A percentile compares a stretch with the other conserved stretches of the same genome.
Evolutionary conservation across 768 basidiomycete species (phyloP).

Genomic region (Hysterangium stoloniferum): DNA sequence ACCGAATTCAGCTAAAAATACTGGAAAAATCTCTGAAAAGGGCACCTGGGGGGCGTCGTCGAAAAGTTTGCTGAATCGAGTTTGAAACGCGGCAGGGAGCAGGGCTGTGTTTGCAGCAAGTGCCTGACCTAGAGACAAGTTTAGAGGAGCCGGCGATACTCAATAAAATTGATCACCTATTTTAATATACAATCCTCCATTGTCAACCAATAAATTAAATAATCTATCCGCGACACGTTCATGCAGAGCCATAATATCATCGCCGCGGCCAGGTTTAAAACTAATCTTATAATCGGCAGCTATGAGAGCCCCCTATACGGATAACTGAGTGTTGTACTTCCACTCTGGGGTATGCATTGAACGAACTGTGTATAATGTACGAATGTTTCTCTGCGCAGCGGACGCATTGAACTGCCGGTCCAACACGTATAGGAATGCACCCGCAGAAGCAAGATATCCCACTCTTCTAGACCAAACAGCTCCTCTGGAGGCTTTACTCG

Average conservation of each 20-base stretch:
- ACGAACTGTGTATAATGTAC: conserved; percentile 47
- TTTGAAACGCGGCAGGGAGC: conserved; percentile 75
- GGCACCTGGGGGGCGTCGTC: conserved; percentile 86
- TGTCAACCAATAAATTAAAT: conserved; percentile 66
- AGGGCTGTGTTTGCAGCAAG: conserved; percentile 82
- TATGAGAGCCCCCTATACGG: conserved; percentile 52
- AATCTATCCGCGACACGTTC: conserved; percentile 77
- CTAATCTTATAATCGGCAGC: conserved; percentile 84
- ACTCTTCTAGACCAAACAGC: conserved; percentile 12
- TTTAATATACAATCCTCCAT: conserved; percentile 84
- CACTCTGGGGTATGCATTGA: background rate
- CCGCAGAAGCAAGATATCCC: conserved; percentile 26
- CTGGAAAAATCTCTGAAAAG: conserved; percentile 56
- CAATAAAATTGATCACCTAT: conserved; percentile 38
- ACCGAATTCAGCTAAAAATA: conserved; percentile 66
- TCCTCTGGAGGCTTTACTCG: too few relatives aligned
- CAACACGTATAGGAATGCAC: conserved; percentile 35
- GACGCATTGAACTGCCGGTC: conserved; percentile 53
- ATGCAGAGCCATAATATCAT: conserved; percentile 73
- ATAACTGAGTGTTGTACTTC: conserved; percentile 6
- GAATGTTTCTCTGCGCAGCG: conserved; percentile 43
- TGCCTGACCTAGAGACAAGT: conserved; percentile 46
- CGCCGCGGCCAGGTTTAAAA: conserved; percentile 61
- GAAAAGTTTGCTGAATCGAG: conserved; percentile 75
- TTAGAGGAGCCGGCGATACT: too few relatives aligned